A percentile compares a stretch with the other conserved stretches of the same genome.
These are phyloP conservation scores for Aspergillus unguis DNA, from an alignment of 2,329 filamentous ascomycete genomes.

Conservation along the genomic window DNA sequence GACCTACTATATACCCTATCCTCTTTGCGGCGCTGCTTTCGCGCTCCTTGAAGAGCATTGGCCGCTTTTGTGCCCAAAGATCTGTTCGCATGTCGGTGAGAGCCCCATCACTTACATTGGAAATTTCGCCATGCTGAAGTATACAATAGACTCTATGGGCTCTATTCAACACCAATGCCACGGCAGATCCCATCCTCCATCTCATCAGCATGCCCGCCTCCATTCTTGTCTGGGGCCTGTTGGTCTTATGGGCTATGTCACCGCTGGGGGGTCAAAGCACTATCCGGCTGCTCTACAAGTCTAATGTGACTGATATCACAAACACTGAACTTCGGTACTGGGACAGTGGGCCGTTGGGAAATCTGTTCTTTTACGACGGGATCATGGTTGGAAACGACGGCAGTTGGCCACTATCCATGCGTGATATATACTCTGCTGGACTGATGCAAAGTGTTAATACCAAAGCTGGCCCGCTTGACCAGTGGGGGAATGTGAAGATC, in stretches of 20 bases:
- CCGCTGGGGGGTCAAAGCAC: constrained; percentile 7
- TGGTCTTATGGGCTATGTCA: constrained; percentile 10
- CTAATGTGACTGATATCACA: constrained; percentile 1
- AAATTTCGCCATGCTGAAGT: too few relatives aligned
- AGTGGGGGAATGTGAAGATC: constrained; percentile 10
- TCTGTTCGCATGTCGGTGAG: constrained; percentile 10
- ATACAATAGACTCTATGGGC: constrained; percentile 13
- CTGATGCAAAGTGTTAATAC: constrained; percentile 5
- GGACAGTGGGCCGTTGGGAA: constrained; percentile 7
- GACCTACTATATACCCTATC: constrained; percentile 11
- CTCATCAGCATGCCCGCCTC: constrained; percentile 8
- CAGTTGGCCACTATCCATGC: constrained; percentile 5
- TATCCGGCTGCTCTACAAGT: constrained; percentile 5
- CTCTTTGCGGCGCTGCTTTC: constrained; percentile 10
- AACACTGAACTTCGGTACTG: constrained; percentile 4
- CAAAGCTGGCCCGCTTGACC: constrained; percentile 5
- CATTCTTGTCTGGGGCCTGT: constrained; percentile 2
- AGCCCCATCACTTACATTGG: background rate
- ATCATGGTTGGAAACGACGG: constrained; percentile 9
- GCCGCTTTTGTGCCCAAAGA: constrained; percentile 5
- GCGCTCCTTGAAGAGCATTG: constrained; percentile 8
- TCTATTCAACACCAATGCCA: constrained; percentile 11
- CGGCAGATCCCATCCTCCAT: constrained; percentile 7
- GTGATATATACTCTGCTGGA: constrained; percentile 7
- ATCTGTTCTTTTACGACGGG: background rate